phyloP scores from a whole-genome alignment of 2,329 filamentous ascomycete species.

The Botrytis fabae region DNA sequence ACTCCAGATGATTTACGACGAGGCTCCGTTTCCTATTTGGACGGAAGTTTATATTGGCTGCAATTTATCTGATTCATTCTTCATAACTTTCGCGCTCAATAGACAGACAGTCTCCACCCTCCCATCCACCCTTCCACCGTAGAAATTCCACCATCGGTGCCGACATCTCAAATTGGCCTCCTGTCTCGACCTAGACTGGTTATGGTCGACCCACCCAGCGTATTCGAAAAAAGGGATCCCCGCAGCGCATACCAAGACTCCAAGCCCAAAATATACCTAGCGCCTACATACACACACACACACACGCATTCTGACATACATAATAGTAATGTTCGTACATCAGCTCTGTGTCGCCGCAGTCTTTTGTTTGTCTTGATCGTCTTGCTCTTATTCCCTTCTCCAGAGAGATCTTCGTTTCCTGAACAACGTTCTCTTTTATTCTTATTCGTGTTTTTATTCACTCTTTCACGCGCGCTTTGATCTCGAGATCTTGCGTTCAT shows the following conservation, averaged over 20 bases:
- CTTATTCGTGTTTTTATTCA: background rate
- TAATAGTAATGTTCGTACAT: background rate
- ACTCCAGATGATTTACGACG: background rate
- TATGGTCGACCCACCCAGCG: background rate
- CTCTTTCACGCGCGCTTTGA: background rate
- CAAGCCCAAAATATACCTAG: constrained; percentile 6
- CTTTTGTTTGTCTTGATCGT: background rate
- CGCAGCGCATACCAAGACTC: background rate
- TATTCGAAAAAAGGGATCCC: constrained; percentile 1
- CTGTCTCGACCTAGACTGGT: background rate
- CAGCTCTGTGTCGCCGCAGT: background rate
- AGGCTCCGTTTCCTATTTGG: constrained; percentile 6
- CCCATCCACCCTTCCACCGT: background rate
- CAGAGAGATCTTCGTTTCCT: constrained; percentile 10
- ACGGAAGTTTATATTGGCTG: constrained; percentile 2
- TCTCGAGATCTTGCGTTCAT: background rate
- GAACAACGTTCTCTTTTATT: background rate
- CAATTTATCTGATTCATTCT: constrained; percentile 5
- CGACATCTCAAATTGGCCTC: background rate
- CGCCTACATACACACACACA: too few species aligned
- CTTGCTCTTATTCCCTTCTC: background rate
- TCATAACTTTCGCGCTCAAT: constrained; percentile 7
- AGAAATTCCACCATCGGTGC: background rate
- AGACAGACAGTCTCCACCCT: background rate
- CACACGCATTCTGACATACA: too few species aligned